Evolutionary conservation across 306 rosid species (phyloP), one percentile per base, ranked within the genome.

Genomic region (Benincasa hispida): DNA sequence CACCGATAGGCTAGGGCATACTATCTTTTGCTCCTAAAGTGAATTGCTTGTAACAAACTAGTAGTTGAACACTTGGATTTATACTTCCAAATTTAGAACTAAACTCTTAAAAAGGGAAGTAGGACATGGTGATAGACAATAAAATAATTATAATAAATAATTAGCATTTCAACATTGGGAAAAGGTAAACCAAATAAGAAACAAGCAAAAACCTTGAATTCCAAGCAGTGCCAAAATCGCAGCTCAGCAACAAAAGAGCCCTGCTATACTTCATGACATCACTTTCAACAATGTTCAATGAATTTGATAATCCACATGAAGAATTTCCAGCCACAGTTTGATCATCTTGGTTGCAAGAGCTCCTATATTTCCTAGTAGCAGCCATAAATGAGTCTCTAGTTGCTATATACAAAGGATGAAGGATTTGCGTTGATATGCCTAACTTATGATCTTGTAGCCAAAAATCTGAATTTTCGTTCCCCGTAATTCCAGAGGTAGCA

Each of bases 221-320:
- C 98, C 98, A 90, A 30, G 98, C 95, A 53, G 96, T 90, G 61
- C 89, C 82, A 55, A 89, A 92, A 83, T 94, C 98, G 78, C 85
- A 87, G 84, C 97, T 94, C 76, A 89, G 84, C 85, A 94, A 77
- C 77, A 92, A 76, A 73, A 92, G 84, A 48, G 93, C 87, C 85
- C 66, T 83, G 87, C 97, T 88, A 70, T 86, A 90, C 82, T 84
- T 92, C 91, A 91, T 78, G 79, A 90, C 88, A 14, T 76, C 82
- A 51, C 74, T 81, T 82, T 85, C 91, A 80, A 85, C 55, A 56
- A 55, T 51, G 63, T 75, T 76, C 82, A 50, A 62, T n/a, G 80
- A 77, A 63, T 88, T 81, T 53, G 75, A 27, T 19, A 85, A 32
- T n/a, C 73, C 60, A 62, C 78, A 53, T 30, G 78, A 9, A 62